Conservation (phyloP, 257 asterid species). For the Eustoma russellianum region DNA sequence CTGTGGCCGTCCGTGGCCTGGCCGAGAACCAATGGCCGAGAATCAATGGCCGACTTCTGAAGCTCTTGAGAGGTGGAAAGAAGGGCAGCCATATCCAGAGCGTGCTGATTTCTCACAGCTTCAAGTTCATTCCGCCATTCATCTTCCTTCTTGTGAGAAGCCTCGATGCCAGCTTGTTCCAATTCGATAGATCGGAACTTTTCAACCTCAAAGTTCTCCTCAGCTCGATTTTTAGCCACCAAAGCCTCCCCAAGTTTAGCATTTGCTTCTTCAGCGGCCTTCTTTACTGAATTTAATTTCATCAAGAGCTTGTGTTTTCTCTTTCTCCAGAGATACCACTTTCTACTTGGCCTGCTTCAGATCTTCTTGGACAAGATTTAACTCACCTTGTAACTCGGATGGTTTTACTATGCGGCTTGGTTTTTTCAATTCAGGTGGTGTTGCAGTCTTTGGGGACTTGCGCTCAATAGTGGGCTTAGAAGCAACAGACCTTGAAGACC, state of each 20-base stretch:
- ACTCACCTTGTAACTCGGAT: constrained; percentile 57
- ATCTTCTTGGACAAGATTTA: constrained; percentile 60
- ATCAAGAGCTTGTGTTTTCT: too few relatives aligned
- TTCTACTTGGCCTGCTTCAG: constrained; percentile 64
- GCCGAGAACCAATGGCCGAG: too few relatives aligned
- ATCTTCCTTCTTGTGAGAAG: constrained; percentile 70
- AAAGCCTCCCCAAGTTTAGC: constrained; percentile 83
- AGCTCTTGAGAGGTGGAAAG: too few relatives aligned
- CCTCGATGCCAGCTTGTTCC: constrained; percentile 90
- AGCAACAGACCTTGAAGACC: constrained; percentile 57
- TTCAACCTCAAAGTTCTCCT: constrained; percentile 79
- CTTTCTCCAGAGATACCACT: too few relatives aligned
- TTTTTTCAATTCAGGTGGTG: constrained; percentile 81
- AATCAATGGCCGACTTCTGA: too few relatives aligned
- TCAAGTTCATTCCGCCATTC: constrained; percentile 80
- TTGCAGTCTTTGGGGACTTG: constrained; percentile 50
- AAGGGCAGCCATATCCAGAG: constrained; percentile 61
- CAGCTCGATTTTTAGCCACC: constrained; percentile 77
- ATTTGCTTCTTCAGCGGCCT: constrained; percentile 69
- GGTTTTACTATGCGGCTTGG: constrained; percentile 46
- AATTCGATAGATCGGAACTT: constrained; percentile 83
- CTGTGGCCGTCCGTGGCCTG: too few relatives aligned
- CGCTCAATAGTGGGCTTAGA: too few relatives aligned
- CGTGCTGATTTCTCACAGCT: constrained; percentile 64
- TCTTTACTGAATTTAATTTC: too few relatives aligned